phyloP scores from a whole-genome alignment of 306 rosid genomes.

The Trifolium repens region DNA sequence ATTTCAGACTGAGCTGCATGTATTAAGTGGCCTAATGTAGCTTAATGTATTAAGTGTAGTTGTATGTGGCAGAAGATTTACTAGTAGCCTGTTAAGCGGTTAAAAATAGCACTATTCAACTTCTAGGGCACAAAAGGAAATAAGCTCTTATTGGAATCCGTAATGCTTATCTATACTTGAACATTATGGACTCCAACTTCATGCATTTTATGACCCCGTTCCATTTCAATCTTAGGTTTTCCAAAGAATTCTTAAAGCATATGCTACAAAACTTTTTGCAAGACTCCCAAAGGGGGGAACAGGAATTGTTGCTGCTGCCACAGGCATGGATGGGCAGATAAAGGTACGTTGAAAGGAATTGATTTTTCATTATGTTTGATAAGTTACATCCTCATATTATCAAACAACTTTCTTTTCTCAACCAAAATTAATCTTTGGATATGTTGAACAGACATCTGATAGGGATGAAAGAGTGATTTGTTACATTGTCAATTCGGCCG shows the following conservation, averaged over 20 bases:
- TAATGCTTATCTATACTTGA: conserved; percentile 28
- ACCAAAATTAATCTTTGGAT: conserved; percentile 38
- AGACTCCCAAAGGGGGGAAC: conserved; percentile 98
- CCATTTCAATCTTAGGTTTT: conserved; percentile 71
- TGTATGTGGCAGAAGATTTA: conserved; percentile 16
- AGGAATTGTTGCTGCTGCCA: conserved; percentile 99
- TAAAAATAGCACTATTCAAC: conserved; percentile 2
- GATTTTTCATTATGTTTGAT: conserved; percentile 37
- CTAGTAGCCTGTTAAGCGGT: conserved; percentile 11
- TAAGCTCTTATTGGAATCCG: conserved; percentile 18
- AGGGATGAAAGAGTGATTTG: conserved; percentile 97
- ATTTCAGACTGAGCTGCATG: conserved; percentile 1
- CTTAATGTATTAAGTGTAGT: conserved; percentile 16
- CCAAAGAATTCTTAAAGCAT: conserved; percentile 92
- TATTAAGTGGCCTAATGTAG: neutral
- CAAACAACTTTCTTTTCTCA: conserved; percentile 27
- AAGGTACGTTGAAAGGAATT: conserved; percentile 63
- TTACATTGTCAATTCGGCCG: conserved; percentile 95
- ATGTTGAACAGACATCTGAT: conserved; percentile 86
- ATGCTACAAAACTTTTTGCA: conserved; percentile 84
- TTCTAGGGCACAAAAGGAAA: conserved; percentile 23
- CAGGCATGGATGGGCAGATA: conserved; percentile 99
- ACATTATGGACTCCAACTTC: conserved; percentile 34
- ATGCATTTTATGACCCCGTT: conserved; percentile 25
- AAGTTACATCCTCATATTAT: conserved; percentile 34